Percentiles rank a stretch among this genome's conserved stretches.
These are phyloP conservation scores for Globisporangium middletonii DNA, from an alignment of 352 stramenopile genomes.

Conservation along the genomic window DNA sequence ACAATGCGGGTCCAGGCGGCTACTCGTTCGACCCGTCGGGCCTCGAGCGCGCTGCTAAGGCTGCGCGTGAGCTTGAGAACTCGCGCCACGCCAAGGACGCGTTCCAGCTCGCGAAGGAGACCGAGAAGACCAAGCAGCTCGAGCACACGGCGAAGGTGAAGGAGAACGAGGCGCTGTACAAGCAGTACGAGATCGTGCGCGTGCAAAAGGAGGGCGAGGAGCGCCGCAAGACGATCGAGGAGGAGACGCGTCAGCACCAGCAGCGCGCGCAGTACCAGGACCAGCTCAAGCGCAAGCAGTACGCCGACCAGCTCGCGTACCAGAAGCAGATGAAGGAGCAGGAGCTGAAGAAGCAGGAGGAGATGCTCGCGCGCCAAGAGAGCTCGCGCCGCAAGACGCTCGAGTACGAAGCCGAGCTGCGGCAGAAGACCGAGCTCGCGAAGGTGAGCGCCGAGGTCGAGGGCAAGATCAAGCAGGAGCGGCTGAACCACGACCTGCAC, in stretches of 20 bases:
- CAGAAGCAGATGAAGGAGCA: slow-evolving; percentile 96
- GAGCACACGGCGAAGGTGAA: slow-evolving; percentile 91
- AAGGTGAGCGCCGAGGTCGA: slow-evolving; percentile 95
- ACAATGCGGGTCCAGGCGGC: slow-evolving; percentile 23
- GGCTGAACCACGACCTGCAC: slow-evolving; percentile 98
- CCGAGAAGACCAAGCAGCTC: slow-evolving; percentile 94
- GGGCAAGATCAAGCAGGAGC: slow-evolving; percentile 94
- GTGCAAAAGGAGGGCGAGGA: slow-evolving; percentile 96
- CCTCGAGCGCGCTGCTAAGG: slow-evolving; percentile 96
- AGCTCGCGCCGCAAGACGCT: slow-evolving; percentile 95
- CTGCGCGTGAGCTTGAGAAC: slow-evolving; percentile 95
- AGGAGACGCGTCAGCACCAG: slow-evolving; percentile 97
- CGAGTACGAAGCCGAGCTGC: slow-evolving; percentile 95
- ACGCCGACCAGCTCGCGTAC: slow-evolving; percentile 95
- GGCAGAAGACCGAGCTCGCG: slow-evolving; percentile 93
- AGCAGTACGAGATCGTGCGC: slow-evolving; percentile 92
- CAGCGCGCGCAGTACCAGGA: slow-evolving; percentile 96
- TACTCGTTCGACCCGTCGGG: slow-evolving; percentile 95
- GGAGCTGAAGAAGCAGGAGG: slow-evolving; percentile 98
- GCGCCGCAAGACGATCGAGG: slow-evolving; percentile 95
- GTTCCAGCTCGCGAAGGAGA: slow-evolving; percentile 95
- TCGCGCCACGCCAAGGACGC: slow-evolving; percentile 91
- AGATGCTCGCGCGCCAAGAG: slow-evolving; percentile 95
- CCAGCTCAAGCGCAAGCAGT: slow-evolving; percentile 98
- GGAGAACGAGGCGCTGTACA: slow-evolving; percentile 89